Base-by-base conservation (phyloP, 1,284 basidiomycete species). In the Apiotrichum gamsii region DNA sequence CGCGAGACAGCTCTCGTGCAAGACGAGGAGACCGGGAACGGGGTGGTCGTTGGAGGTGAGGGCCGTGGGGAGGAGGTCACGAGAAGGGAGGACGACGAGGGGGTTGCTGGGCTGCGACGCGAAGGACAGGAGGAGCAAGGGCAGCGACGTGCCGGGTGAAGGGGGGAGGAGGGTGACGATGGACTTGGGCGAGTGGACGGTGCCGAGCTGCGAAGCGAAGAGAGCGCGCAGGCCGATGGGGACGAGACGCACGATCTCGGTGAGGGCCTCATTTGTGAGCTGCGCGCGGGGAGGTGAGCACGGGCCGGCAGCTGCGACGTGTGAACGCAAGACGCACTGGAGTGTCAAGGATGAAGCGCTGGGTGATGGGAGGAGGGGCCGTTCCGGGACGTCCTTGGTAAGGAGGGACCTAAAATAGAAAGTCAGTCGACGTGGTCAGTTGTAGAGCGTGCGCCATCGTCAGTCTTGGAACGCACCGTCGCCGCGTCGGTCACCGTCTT, bases 401-500 rank as follows among this genome's bases (percentile, higher is more conserved):
- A n/a, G n/a, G n/a, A n/a, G n/a, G n/a, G n/a, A n/a, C n/a, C n/a
- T n/a, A n/a, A n/a, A n/a, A n/a, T n/a, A n/a, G n/a, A n/a, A n/a
- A n/a, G n/a, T n/a, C n/a, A n/a, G n/a, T n/a, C n/a, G n/a, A n/a
- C n/a, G n/a, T n/a, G n/a, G n/a, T n/a, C n/a, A n/a, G n/a, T n/a
- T n/a, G n/a, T n/a, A n/a, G n/a, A n/a, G n/a, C n/a, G n/a, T n/a
- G n/a, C n/a, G n/a, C n/a, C n/a, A n/a, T n/a, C n/a, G n/a, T n/a
- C n/a, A n/a, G n/a, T n/a, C n/a, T n/a, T n/a, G 21, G 39, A 40
- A 8, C 57, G 57, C 13, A 36, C 48, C 4, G 40, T 52, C 23
- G 61, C 50, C 5, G 67, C 53, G 45, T 65, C 64, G n/a, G 51
- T 44, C 20, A 67, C 60, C 0, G 64, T 67, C 53, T 70, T 69